These are phyloP conservation scores for Phytophthora europaea DNA, from an alignment of 352 stramenopile genomes.

Conservation along the genomic window DNA sequence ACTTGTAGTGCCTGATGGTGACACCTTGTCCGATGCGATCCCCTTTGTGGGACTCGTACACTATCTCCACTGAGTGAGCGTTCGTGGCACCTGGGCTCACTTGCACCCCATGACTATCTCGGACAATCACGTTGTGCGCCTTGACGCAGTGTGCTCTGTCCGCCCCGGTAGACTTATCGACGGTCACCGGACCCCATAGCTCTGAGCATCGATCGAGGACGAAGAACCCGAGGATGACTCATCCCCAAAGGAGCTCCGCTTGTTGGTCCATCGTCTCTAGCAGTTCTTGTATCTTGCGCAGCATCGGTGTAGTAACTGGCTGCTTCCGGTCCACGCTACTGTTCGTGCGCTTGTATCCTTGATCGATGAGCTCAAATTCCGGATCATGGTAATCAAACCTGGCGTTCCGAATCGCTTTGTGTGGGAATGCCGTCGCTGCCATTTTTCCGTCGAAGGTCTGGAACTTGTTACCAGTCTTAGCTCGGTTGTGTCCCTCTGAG, in stretches of 20 bases:
- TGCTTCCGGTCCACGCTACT: not conserved
- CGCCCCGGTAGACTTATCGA: too few relatives aligned
- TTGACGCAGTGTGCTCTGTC: too few relatives aligned
- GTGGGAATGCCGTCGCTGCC: not conserved
- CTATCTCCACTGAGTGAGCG: too few relatives aligned
- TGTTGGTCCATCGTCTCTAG: not conserved
- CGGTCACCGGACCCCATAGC: not conserved
- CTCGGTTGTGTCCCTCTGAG: not conserved
- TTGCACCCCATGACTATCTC: too few relatives aligned
- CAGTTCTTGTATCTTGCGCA: not conserved
- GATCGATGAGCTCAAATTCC: not conserved
- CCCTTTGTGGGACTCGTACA: too few relatives aligned
- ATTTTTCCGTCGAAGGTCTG: not conserved
- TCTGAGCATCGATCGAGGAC: not conserved
- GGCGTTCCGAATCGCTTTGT: not conserved
- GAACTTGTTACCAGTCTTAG: not conserved
- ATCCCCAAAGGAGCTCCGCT: not conserved
- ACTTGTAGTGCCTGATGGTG: too few relatives aligned
- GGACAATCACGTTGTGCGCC: too few relatives aligned
- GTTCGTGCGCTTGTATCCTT: not conserved
- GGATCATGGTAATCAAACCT: not conserved
- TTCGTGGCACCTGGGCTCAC: too few relatives aligned
- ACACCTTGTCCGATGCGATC: too few relatives aligned
- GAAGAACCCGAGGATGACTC: not conserved
- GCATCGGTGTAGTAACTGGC: not conserved